These are phyloP conservation scores for Thermochaetoides thermophila DNA, from an alignment of 495 filamentous ascomycete genomes.

Conservation along the genomic window DNA sequence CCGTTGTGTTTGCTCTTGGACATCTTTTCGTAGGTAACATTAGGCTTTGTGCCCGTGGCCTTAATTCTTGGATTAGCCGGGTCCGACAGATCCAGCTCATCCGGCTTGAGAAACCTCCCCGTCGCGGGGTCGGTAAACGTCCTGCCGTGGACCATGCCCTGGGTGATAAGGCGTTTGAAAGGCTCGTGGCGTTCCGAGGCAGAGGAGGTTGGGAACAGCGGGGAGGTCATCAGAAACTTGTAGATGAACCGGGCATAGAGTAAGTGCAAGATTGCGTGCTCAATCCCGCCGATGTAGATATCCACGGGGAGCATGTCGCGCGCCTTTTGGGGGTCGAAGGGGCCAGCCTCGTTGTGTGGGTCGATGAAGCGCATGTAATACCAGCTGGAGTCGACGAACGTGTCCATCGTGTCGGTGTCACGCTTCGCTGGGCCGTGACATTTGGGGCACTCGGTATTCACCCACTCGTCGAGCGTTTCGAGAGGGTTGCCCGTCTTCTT, in stretches of 20 bases:
- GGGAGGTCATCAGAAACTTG: slow-evolving; percentile 57
- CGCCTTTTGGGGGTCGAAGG: slow-evolving; percentile 43
- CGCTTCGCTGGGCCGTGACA: slow-evolving; percentile 56
- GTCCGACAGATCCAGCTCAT: slow-evolving; percentile 53
- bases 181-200: slow-evolving; percentile 43
- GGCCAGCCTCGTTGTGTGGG: slow-evolving; percentile 43
- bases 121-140: slow-evolving; percentile 63
- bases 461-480: slow-evolving; percentile 55
- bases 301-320: slow-evolving; percentile 54
- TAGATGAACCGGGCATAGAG: slow-evolving; percentile 84
- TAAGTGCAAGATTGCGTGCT: slow-evolving; percentile 85
- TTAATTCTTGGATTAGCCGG: slow-evolving; percentile 43
- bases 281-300: slow-evolving; percentile 73
- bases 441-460: slow-evolving; percentile 59
- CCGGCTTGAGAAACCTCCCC: slow-evolving; percentile 62
- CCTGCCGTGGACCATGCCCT: slow-evolving; percentile 86
- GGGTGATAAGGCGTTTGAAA: slow-evolving; percentile 65
- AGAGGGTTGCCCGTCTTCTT: slow-evolving; percentile 66
- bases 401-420: slow-evolving; percentile 93
- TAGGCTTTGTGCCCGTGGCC: slow-evolving; percentile 40
- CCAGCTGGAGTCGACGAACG: slow-evolving; percentile 89
- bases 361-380: slow-evolving; percentile 75
- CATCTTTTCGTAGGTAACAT: slow-evolving; percentile 75
- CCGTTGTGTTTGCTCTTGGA: slow-evolving; percentile 93
- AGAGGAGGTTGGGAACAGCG: slow-evolving; percentile 6